Evolutionary conservation across 768 basidiomycete species (phyloP).

Genomic region (Phlegmacium glaucopus): DNA sequence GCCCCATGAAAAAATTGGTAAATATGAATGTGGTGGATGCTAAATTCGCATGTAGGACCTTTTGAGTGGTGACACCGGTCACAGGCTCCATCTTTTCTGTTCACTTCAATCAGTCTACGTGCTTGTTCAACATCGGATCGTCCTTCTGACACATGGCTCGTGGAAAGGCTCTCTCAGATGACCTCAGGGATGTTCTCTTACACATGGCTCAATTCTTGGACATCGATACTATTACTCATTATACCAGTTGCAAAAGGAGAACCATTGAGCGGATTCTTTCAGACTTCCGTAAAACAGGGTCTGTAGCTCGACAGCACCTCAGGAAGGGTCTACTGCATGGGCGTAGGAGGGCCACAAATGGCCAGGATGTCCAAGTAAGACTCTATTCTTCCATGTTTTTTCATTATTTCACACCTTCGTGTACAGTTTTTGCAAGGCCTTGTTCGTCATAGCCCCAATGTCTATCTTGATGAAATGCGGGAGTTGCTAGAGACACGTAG

Average conservation of each 20-base stretch:
- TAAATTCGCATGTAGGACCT: no score
- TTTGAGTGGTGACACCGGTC: no score
- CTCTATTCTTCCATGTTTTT: neutral
- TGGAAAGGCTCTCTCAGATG: neutral
- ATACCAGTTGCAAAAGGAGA: neutral
- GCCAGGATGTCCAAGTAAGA: neutral
- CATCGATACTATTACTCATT: neutral
- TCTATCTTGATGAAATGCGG: constrained; percentile 1
- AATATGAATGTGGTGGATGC: no score
- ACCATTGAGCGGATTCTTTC: neutral
- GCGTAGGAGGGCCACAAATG: no score
- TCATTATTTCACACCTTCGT: neutral
- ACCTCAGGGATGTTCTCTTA: neutral
- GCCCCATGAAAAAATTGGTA: no score
- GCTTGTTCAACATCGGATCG: no score
- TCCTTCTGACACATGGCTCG: neutral
- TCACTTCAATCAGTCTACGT: no score
- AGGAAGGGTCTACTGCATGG: no score
- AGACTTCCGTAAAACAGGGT: neutral
- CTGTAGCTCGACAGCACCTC: neutral
- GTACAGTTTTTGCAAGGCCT: neutral
- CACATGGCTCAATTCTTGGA: constrained; percentile 2
- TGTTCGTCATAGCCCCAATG: neutral
- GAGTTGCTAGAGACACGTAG: neutral
- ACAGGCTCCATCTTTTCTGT: no score